Base-by-base conservation (phyloP, 2,329 filamentous ascomycete genomes). In the Aureobasidium pullulans region DNA sequence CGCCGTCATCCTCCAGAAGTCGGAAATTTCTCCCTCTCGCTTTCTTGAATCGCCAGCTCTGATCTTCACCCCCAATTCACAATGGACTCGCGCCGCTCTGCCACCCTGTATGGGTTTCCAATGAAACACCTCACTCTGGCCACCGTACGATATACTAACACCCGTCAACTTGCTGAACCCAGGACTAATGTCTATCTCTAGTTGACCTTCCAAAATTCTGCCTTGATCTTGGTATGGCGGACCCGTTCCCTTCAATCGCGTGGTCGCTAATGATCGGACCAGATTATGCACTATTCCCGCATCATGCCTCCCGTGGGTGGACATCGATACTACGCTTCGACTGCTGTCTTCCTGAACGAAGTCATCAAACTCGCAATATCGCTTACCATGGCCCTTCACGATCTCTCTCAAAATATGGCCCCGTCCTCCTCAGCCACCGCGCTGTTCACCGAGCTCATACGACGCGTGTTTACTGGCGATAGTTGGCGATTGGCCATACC, bases 401-500 rank as follows among this genome's bases (percentile, higher is more conserved):
- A 96, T 66, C 86, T 90, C 57, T 93, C 91, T 16, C 81, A 84
- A 66, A 88, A 84, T 8, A 79, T 90, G 8, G 87, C 90, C 6
- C 84, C 90, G 7, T 88, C 89, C 34, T 89, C 89, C 23, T 88
- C 90, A 1, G 87, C 87, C 19, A 90, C 89, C 0, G 84, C 89
- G 1, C 80, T 96, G 16, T 89, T 95, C 69, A 82, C 86, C 67
- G 87, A 90, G 68, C 84, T 97, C 28, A 88, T 86, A 68, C 85
- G 84, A 66, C 84, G 86, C 32, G 88, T 96, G 15, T 96, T 97
- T 70, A 87, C 88, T 0, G 87, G 88, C 9, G 94, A 97, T 70
- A 91, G 91, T 65, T 97, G 93, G 93, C 96, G 96, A 73, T 77
- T 99, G 64, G 90, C 90, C 8, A 85, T 97, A 43, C 94, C 93